These are phyloP conservation scores for Vitis hybrid DNA, from an alignment of 177 flowering plant species.

Conservation along the genomic window DNA sequence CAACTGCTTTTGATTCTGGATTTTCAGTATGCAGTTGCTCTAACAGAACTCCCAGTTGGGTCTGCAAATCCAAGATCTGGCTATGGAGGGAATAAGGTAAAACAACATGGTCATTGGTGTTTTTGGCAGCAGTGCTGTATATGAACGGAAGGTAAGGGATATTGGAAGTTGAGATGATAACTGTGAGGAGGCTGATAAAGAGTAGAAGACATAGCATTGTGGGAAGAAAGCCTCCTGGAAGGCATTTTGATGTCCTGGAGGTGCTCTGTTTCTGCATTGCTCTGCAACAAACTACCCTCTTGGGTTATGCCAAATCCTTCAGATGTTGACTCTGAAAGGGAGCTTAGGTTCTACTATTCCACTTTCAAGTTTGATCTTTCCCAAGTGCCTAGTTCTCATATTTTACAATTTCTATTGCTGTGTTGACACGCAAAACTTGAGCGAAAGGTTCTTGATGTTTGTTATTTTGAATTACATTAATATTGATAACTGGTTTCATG, in stretches of 20 bases:
- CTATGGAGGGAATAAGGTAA: constrained; percentile 22
- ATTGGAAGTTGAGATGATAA: constrained; percentile 14
- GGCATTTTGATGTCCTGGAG: constrained; percentile 24
- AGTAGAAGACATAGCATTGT: constrained; percentile 24
- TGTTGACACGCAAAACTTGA: neutral
- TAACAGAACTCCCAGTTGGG: constrained; percentile 32
- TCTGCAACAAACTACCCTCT: neutral
- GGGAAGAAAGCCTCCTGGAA: constrained; percentile 15
- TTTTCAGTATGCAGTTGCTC: constrained; percentile 26
- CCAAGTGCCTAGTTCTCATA: neutral
- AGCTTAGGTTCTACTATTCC: neutral
- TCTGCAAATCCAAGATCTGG: constrained; percentile 29
- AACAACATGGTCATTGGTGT: constrained; percentile 4
- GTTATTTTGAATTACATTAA: neutral
- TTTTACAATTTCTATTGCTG: neutral
- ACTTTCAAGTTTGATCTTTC: neutral
- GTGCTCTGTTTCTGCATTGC: constrained; percentile 25
- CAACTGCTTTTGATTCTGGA: constrained; percentile 15
- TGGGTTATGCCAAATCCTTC: constrained; percentile 1
- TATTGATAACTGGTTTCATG: neutral
- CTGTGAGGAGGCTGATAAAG: constrained; percentile 22
- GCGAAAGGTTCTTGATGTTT: neutral
- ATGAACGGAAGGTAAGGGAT: constrained; percentile 15
- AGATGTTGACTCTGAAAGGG: constrained; percentile 1
- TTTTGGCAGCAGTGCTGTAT: neutral